Evolutionary conservation across 805 yeast genomes (phyloP).

Genomic region (Metschnikowia lochheadii): DNA sequence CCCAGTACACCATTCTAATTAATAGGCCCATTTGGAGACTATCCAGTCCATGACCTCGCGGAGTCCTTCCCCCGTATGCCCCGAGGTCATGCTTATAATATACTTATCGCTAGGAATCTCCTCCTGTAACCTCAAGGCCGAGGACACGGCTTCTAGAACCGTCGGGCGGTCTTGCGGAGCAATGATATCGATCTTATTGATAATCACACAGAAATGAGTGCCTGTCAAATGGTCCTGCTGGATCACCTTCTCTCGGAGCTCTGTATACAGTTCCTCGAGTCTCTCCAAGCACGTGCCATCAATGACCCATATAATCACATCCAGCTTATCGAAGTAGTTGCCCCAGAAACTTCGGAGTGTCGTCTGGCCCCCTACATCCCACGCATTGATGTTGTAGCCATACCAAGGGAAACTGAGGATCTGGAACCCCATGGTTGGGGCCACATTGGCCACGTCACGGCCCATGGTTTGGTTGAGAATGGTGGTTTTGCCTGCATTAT

Average conservation of each 20-base stretch:
- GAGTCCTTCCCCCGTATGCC: conserved; percentile 32
- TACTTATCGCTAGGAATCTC: conserved; percentile 22
- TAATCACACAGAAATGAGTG: conserved; percentile 58
- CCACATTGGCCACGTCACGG: conserved; percentile 49
- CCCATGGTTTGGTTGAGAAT: conserved; percentile 58
- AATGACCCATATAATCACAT: conserved; percentile 80
- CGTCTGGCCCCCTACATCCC: conserved; percentile 82
- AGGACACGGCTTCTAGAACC: conserved; percentile 10
- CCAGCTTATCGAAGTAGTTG: conserved; percentile 79
- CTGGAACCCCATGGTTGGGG: conserved; percentile 90
- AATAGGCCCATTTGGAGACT: conserved; percentile 4
- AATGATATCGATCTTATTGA: conserved; percentile 72
- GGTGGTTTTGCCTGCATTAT: conserved; percentile 89
- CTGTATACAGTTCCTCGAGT: conserved; percentile 58
- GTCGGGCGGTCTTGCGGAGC: conserved; percentile 20
- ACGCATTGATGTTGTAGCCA: conserved; percentile 51
- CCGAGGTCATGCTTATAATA: conserved; percentile 30
- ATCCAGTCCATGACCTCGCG: conserved; percentile 17
- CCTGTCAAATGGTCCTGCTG: conserved; percentile 68
- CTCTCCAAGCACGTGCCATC: conserved; percentile 63
- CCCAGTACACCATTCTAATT: neutral
- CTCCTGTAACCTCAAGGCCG: conserved; percentile 8
- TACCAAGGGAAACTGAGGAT: conserved; percentile 54
- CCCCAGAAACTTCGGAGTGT: conserved; percentile 52
- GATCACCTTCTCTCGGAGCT: conserved; percentile 57